These are phyloP conservation scores for Angomonas deanei DNA, from an alignment of 208 protist genomes.

Conservation along the genomic window DNA sequence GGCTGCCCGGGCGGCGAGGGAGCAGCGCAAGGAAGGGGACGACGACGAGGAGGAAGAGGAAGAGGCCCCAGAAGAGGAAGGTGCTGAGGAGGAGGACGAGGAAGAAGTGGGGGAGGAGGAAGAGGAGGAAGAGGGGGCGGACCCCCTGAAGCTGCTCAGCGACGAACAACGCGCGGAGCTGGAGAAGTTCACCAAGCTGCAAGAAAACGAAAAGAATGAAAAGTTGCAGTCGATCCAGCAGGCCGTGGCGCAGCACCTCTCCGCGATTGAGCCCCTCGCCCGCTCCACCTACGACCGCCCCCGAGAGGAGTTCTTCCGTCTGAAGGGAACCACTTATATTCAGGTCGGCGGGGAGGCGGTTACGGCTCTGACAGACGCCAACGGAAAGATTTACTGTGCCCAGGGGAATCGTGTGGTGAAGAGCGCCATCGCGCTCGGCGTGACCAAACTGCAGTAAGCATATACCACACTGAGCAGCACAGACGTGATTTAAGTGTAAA, in stretches of 20 bases:
- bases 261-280: slow-evolving; percentile 21
- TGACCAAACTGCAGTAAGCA: slow-evolving; percentile 29
- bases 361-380: slow-evolving; percentile 19
- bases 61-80: slow-evolving; percentile 12
- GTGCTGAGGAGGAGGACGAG: slow-evolving; percentile 5
- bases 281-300: slow-evolving; percentile 45
- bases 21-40: slow-evolving; percentile 27
- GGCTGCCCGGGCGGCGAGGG: slow-evolving; percentile 20
- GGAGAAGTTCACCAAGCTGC: slow-evolving; percentile 18
- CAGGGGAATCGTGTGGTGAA: slow-evolving; percentile 33
- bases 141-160: slow-evolving; percentile 13
- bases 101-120: slow-evolving; percentile 16
- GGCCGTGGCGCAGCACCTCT: slow-evolving; percentile 22
- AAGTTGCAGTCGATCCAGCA: slow-evolving; percentile 25
- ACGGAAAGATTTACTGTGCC: slow-evolving; percentile 36
- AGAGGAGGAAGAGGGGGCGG: slow-evolving; percentile 7
- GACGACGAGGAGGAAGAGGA: slow-evolving; percentile 24
- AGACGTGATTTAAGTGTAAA: neutral
- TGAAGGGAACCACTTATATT: slow-evolving; percentile 47
- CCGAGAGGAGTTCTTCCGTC: slow-evolving; percentile 38
- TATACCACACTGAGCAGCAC: neutral
- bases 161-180: slow-evolving; percentile 46
- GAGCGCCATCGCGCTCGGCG: slow-evolving; percentile 36
- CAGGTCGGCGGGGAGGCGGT: slow-evolving; percentile 19
- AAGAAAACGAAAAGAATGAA: slow-evolving; percentile 47